A percentile compares a stretch with the other conserved stretches of the same genome.
phyloP scores from a whole-genome alignment of 345 rosid genomes.

The Arabidopsis arenosa region DNA sequence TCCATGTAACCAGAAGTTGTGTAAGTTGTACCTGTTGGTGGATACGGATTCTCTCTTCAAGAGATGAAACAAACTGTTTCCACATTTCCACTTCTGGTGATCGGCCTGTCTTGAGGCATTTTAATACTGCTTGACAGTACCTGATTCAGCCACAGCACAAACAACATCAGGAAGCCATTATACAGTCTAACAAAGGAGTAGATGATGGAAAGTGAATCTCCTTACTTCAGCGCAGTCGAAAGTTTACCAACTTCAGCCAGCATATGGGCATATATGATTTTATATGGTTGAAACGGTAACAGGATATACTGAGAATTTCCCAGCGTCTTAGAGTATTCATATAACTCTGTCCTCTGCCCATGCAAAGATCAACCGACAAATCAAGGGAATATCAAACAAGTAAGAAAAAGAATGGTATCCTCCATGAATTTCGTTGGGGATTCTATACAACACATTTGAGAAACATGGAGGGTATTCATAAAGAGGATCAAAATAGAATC shows the following conservation, averaged over 20 bases:
- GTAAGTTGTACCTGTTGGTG: conserved; percentile 63
- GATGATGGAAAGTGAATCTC: conserved; percentile 22
- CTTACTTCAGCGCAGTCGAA: conserved; percentile 94
- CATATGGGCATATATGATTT: conserved; percentile 96
- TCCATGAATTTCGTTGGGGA: not conserved
- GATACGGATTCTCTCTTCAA: conserved; percentile 71
- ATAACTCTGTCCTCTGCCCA: conserved; percentile 95
- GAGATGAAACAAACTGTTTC: conserved; percentile 58
- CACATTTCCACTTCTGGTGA: conserved; percentile 64
- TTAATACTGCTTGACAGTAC: conserved; percentile 75
- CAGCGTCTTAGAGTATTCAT: conserved; percentile 91
- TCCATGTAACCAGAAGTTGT: not conserved
- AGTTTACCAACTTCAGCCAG: conserved; percentile 95
- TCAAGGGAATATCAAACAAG: conserved; percentile 15
- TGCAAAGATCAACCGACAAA: conserved; percentile 40
- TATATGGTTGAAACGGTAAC: conserved; percentile 94
- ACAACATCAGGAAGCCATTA: conserved; percentile 41
- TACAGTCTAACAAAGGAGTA: conserved; percentile 31
- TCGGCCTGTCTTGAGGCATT: conserved; percentile 68
- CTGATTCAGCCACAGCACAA: conserved; percentile 44
- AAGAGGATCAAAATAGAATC: conserved; percentile 20
- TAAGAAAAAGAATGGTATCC: not conserved
- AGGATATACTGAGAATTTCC: conserved; percentile 95
- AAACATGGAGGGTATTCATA: not conserved
- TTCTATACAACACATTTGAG: conserved; percentile 10